Evolutionary conservation across 768 basidiomycete genomes (phyloP).

Genomic region (Daedaleopsis nitida): DNA sequence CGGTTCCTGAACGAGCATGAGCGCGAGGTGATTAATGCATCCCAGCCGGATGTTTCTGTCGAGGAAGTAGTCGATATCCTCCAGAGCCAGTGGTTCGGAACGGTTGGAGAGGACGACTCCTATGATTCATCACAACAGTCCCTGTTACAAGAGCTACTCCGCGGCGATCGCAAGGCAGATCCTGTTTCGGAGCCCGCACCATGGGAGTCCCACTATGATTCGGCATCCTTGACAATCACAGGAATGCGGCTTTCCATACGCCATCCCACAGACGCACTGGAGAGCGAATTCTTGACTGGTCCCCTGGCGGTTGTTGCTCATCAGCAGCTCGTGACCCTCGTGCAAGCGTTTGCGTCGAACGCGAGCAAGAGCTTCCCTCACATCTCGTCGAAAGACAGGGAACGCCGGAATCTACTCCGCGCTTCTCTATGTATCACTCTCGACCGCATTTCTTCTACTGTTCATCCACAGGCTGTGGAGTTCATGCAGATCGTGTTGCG

Average conservation of each 20-base stretch:
- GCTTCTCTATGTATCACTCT: constrained; percentile 4
- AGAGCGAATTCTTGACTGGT: constrained; percentile 15
- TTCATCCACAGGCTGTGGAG: constrained; percentile 17
- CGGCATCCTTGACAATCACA: neutral
- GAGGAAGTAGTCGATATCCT: constrained; percentile 20
- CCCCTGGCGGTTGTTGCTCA: neutral
- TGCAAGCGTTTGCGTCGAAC: neutral
- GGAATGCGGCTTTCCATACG: constrained; percentile 4
- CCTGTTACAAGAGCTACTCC: constrained; percentile 18
- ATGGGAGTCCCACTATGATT: constrained; percentile 1
- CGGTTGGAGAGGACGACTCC: constrained; percentile 18
- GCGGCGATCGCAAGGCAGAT: neutral
- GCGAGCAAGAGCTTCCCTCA: constrained; percentile 6
- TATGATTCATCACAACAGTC: constrained; percentile 13
- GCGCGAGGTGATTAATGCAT: constrained; percentile 24
- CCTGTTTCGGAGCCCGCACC: neutral
- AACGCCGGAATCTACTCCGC: constrained; percentile 2
- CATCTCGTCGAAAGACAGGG: neutral
- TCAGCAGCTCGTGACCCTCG: constrained; percentile 4
- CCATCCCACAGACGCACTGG: constrained; percentile 6
- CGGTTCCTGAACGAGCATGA: constrained; percentile 41
- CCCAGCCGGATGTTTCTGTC: constrained; percentile 10
- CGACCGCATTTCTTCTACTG: constrained; percentile 13
- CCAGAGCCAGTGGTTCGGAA: constrained; percentile 18
- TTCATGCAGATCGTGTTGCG: constrained; percentile 13